Conservation (phyloP, 441 rosid genomes). For the Erysimum pusillum region DNA sequence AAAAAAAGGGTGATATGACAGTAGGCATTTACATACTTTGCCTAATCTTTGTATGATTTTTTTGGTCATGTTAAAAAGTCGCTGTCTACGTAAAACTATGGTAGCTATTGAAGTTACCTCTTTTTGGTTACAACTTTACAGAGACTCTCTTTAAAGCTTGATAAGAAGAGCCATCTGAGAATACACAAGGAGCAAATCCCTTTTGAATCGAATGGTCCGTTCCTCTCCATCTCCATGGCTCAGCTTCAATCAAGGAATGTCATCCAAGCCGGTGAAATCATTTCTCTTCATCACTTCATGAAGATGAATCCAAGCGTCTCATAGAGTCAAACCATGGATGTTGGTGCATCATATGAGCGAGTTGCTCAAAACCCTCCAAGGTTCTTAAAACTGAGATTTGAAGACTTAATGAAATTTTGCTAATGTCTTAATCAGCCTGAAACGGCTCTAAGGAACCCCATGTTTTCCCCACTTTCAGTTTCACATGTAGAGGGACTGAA, state of each 20-base stretch:
- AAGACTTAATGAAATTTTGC: slow-evolving; percentile 33
- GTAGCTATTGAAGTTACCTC: slow-evolving; percentile 4
- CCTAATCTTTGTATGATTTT: slow-evolving; percentile 13
- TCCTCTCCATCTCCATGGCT: slow-evolving; percentile 17
- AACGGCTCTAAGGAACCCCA: slow-evolving; percentile 93
- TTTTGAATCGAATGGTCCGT: neutral
- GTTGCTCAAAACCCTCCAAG: slow-evolving; percentile 29
- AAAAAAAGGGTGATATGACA: too few species aligned
- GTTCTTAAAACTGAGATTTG: slow-evolving; percentile 1
- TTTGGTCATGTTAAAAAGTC: slow-evolving; percentile 29
- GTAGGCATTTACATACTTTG: slow-evolving; percentile 16
- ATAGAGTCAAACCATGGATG: slow-evolving; percentile 14
- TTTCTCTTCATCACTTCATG: slow-evolving; percentile 18
- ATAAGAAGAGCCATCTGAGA: slow-evolving; percentile 28
- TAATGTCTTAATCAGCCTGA: slow-evolving; percentile 51
- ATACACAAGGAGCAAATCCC: slow-evolving; percentile 10
- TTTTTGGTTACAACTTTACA: slow-evolving; percentile 27
- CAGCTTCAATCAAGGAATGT: slow-evolving; percentile 17
- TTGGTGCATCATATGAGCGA: slow-evolving; percentile 9
- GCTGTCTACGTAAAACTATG: slow-evolving; percentile 12
- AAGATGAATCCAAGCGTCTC: slow-evolving; percentile 24
- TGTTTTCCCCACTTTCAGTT: slow-evolving; percentile 87
- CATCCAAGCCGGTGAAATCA: slow-evolving; percentile 2
- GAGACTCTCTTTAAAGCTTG: slow-evolving; percentile 19
- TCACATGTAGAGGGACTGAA: slow-evolving; percentile 90